phyloP scores from a whole-genome alignment of 202 grass and related monocot genomes.

The Zizania palustris region DNA sequence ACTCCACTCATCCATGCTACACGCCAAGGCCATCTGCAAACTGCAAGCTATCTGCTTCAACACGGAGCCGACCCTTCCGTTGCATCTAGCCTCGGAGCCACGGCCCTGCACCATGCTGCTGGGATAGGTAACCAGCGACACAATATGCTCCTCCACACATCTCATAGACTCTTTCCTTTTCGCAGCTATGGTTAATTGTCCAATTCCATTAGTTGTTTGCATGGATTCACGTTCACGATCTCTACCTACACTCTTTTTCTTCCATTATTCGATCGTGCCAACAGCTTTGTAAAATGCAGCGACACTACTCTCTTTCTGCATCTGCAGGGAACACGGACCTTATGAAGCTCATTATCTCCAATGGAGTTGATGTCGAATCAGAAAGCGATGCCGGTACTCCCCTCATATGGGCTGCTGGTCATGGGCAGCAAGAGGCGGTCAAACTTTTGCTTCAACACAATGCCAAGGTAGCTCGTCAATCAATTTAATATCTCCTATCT shows the following conservation, averaged over 20 bases:
- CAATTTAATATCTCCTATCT: not conserved
- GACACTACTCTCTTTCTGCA: slow-evolving; percentile 37
- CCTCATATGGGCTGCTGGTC: slow-evolving; percentile 85
- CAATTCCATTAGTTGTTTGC: not conserved
- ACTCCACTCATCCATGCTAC: slow-evolving; percentile 88
- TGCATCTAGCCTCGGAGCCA: slow-evolving; percentile 68
- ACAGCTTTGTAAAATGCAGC: not conserved
- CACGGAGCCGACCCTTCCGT: slow-evolving; percentile 72
- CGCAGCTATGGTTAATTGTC: not conserved
- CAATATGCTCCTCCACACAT: not conserved
- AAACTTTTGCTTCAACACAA: slow-evolving; percentile 75
- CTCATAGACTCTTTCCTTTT: too few relatives aligned
- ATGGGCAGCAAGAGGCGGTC: slow-evolving; percentile 67
- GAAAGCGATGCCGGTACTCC: slow-evolving; percentile 88
- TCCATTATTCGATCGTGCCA: not conserved
- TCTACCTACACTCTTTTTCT: too few relatives aligned
- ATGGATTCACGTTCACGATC: not conserved
- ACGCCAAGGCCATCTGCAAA: slow-evolving; percentile 66
- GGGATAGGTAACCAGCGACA: slow-evolving; percentile 61
- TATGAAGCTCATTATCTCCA: slow-evolving; percentile 71
- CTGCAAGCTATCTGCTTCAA: slow-evolving; percentile 75
- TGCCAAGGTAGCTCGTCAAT: slow-evolving; percentile 52
- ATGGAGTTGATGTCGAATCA: slow-evolving; percentile 80
- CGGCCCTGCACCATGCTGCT: slow-evolving; percentile 84
- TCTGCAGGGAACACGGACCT: slow-evolving; percentile 77